A percentile compares a stretch with the other conserved stretches of the same genome.
phyloP scores from a whole-genome alignment of 2,329 filamentous ascomycete species.

The Fulvia fulva region DNA sequence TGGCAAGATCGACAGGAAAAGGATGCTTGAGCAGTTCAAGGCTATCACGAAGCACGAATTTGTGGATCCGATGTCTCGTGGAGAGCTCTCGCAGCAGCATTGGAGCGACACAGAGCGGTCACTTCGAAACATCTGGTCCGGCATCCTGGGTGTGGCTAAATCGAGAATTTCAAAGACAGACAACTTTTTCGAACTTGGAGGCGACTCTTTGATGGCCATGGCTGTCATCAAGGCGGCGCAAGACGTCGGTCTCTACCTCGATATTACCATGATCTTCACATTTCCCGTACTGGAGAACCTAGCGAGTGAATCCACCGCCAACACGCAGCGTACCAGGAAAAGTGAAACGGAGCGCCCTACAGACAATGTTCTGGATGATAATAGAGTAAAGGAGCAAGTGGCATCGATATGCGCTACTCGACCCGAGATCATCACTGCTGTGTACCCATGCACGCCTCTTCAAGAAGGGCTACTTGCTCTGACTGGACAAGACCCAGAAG shows the following conservation, averaged over 20 bases:
- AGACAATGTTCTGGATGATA: no score
- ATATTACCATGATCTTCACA: no score
- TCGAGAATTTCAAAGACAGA: conserved; percentile 54
- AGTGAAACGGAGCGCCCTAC: no score
- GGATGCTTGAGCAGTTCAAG: conserved; percentile 38
- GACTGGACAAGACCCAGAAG: conserved; percentile 48
- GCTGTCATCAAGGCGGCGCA: conserved; percentile 39
- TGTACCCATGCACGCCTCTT: conserved; percentile 40
- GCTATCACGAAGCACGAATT: background rate
- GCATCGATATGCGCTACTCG: no score
- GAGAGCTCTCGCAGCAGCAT: no score
- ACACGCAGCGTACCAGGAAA: no score
- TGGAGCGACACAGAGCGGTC: no score
- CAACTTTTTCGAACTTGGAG: conserved; percentile 68
- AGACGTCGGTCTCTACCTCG: conserved; percentile 33
- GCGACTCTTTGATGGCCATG: conserved; percentile 71
- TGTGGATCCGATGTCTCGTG: no score
- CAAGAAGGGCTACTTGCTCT: conserved; percentile 45
- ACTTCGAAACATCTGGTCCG: conserved; percentile 45
- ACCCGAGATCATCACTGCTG: conserved; percentile 40
- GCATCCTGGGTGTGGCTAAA: conserved; percentile 44
- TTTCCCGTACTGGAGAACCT: no score
- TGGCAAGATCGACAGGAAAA: conserved; percentile 63
- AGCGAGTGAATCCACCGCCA: no score
- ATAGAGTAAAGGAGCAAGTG: no score